Evolutionary conservation across 768 basidiomycete species (phyloP).

Genomic region (Russula abietina): DNA sequence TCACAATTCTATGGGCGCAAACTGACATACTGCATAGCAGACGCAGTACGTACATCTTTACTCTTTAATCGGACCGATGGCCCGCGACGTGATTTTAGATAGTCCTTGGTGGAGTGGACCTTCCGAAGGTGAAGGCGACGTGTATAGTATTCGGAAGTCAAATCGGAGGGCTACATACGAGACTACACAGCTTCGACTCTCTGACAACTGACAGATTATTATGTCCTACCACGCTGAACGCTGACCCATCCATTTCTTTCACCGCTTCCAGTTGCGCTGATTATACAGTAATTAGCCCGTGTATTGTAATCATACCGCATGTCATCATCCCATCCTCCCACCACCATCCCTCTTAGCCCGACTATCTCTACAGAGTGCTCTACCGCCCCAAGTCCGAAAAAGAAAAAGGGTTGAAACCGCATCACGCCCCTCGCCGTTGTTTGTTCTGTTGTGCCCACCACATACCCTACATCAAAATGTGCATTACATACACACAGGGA

Average conservation of each 20-base stretch:
- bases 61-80: too few relatives aligned
- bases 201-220: not conserved
- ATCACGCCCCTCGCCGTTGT: not conserved
- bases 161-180: not conserved
- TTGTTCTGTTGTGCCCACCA: not conserved
- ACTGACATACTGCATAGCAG: too few relatives aligned
- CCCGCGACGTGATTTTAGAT: too few relatives aligned
- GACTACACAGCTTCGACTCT: not conserved
- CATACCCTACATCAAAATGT: constrained; percentile 3
- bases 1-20: too few relatives aligned
- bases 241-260: not conserved
- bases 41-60: too few relatives aligned
- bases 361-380: constrained; percentile 2
- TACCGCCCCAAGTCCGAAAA: constrained; percentile 12
- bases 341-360: not conserved
- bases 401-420: not conserved
- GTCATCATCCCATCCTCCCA: constrained; percentile 5
- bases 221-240: not conserved
- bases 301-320: constrained; percentile 11
- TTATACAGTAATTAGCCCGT: constrained; percentile 18
- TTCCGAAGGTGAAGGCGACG: too few relatives aligned
- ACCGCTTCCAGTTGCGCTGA: not conserved
- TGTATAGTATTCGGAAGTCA: constrained; percentile 7
- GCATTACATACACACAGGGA: constrained; percentile 4
- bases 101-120: too few relatives aligned